Evolutionary conservation across 306 rosid genomes (phyloP), one percentile per base, ranked within the genome.

Genomic region (Arachis hypogaea): DNA sequence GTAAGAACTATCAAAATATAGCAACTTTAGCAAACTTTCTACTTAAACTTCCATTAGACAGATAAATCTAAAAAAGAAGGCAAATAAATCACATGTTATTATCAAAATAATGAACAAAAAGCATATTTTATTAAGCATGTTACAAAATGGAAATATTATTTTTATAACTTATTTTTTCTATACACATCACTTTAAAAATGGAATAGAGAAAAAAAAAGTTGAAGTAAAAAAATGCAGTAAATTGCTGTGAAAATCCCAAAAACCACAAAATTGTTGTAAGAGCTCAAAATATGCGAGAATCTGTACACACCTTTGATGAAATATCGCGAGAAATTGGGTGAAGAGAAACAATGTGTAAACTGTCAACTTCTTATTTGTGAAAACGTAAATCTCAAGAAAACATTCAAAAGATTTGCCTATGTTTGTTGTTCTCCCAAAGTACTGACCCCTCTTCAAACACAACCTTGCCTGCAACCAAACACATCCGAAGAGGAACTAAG

Each of bases 321-420:
- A 61, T 76, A 80, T 66, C 73, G 52, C 73, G 71, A 69, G 74
- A 85, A 70, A 68, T 72, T 11, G 47, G 29, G 45, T 54, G 61
- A 56, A 16, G 14, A 28, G 51, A 54, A 33, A 33, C 36, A 33
- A 52, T 4, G 58, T 16, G 16, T 16, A 72, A 55, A 42, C 14
- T 60, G 59, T 87, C 81, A 87, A 64, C 54, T 63, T 65, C 79
- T 72, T 72, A 51, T 74, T 87, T 11, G 46, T 1, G 62, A 71
- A 49, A 81, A 81, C 87, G 86, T 84, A 72, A 78, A 85, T 72
- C 84, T 82, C 76, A 91, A 88, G 89, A 63, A 72, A 85, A 79
- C 80, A 78, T 12, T 52, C 59, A 66, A 66, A 69, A 52, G 16
- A 45, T 55, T 40, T n/a, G 40, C 4, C 14, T 42, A 42, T 42